These are phyloP conservation scores for Odontarrhena argentea DNA, from an alignment of 345 rosid species.

Conservation along the genomic window DNA sequence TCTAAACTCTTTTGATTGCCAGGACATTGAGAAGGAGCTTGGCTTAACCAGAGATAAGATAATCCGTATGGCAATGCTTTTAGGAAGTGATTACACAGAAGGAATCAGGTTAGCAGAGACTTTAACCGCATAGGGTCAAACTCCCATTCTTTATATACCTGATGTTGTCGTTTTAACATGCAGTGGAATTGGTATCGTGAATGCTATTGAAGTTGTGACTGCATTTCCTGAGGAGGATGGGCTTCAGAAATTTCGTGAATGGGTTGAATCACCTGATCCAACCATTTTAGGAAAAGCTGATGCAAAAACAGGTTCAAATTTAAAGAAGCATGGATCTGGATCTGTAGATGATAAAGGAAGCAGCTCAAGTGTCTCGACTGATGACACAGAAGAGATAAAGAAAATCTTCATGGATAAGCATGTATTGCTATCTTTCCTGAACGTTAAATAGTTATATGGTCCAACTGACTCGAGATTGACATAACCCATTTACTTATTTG, in stretches of 20 bases:
- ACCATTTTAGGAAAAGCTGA: slow-evolving; percentile 67
- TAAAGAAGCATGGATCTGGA: slow-evolving; percentile 50
- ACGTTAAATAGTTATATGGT: slow-evolving; percentile 1
- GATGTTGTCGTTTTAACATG: slow-evolving; percentile 33
- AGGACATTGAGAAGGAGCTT: slow-evolving; percentile 94
- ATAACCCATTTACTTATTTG: slow-evolving; percentile 5
- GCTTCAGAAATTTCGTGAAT: slow-evolving; percentile 79
- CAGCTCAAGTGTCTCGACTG: slow-evolving; percentile 35
- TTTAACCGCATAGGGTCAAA: not conserved
- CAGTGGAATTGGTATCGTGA: slow-evolving; percentile 98
- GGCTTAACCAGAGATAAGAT: slow-evolving; percentile 82
- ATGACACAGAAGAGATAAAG: slow-evolving; percentile 51
- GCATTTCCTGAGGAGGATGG: slow-evolving; percentile 97
- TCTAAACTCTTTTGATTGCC: slow-evolving; percentile 16
- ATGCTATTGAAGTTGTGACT: slow-evolving; percentile 91
- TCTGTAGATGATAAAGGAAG: slow-evolving; percentile 36
- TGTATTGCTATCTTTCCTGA: slow-evolving; percentile 46
- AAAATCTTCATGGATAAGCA: slow-evolving; percentile 85
- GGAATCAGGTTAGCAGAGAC: slow-evolving; percentile 70
- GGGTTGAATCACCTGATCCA: slow-evolving; percentile 99
- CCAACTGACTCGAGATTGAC: not conserved
- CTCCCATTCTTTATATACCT: not conserved
- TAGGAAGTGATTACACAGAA: slow-evolving; percentile 99
- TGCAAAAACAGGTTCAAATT: slow-evolving; percentile 43
- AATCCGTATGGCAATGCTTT: slow-evolving; percentile 88